Evolutionary conservation across 257 asterid species (phyloP), one percentile per base, ranked within the genome.

Genomic region (Fraxinus cuspidata): DNA sequence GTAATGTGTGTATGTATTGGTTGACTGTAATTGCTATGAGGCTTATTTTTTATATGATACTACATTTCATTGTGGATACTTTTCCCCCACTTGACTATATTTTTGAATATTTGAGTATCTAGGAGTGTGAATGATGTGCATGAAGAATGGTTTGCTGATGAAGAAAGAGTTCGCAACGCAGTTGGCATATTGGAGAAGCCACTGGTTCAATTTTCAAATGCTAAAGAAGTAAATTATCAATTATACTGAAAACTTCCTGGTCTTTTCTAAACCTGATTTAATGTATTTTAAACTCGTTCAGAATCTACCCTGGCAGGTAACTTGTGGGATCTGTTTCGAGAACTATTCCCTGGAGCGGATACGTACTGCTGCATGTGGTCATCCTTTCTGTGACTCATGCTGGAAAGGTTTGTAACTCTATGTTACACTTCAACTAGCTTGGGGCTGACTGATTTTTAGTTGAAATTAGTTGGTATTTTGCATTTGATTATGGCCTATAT

Each of bases 81-180:
- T 58, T 21, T 9, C 29, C 67, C 67, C 31, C 16, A 2, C 21
- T 58, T 58, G 66, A 58, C 66, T 0, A 2, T n/a, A 21, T 9
- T 58, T 58, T 18, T 21, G 28, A 7, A 47, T 37, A 79, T 69
- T 3, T 84, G 29, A 21, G 3, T 8, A 58, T 58, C 1, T 58
- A 58, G 96, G 96, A 73, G 67, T 25, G 83, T 77, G 11, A 53
- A 38, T 75, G 32, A 65, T 35, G 80, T 84, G 5, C 78, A 81
- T 77, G 91, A 90, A 6, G 82, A 75, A 13, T 89, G 91, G 93
- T 84, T 87, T 10, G 70, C 86, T 25, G 85, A 80, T 35, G 88
- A 80, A 67, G 80, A 56, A 11, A 76, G 34, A 16, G 71, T 75
- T 25, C 79, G 81, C 18, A 28, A 35, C 27, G 53, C 82, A n/a